A percentile compares a stretch with the other conserved stretches of the same genome.
These are phyloP conservation scores for Aspergillus melleus DNA, from an alignment of 2,329 filamentous ascomycete genomes.

Conservation along the genomic window DNA sequence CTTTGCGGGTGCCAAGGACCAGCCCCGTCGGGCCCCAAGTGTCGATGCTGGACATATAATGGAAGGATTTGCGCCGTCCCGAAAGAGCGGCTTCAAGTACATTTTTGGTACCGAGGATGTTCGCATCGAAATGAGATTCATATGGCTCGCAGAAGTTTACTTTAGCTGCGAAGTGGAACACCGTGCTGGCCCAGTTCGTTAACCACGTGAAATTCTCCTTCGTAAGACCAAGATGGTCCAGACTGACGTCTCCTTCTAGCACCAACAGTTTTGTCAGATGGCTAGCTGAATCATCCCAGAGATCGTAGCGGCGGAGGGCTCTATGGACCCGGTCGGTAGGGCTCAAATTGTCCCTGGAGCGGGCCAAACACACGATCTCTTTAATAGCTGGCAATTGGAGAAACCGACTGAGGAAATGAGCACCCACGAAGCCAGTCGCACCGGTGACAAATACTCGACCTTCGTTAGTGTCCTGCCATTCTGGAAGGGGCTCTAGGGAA, in stretches of 20 bases:
- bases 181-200: slow-evolving; percentile 61
- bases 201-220: slow-evolving; percentile 62
- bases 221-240: slow-evolving; percentile 67
- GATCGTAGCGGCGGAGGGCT: slow-evolving; percentile 54
- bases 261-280: slow-evolving; percentile 13
- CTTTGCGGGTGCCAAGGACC: slow-evolving; percentile 1
- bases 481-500: background rate
- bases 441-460: slow-evolving; percentile 60
- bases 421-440: slow-evolving; percentile 80
- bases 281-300: background rate
- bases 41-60: slow-evolving; percentile 19
- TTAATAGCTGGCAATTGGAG: slow-evolving; percentile 53
- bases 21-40: slow-evolving; percentile 13
- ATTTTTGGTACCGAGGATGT: slow-evolving; percentile 72
- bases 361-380: slow-evolving; percentile 69
- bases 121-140: slow-evolving; percentile 63
- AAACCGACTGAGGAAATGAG: slow-evolving; percentile 70
- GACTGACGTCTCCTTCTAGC: slow-evolving; percentile 62
- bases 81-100: slow-evolving; percentile 65
- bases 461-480: slow-evolving; percentile 7
- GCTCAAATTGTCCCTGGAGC: slow-evolving; percentile 55
- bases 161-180: slow-evolving; percentile 73
- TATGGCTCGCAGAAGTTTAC: slow-evolving; percentile 75
- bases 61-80: slow-evolving; percentile 18
- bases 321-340: slow-evolving; percentile 29